Percentiles rank a stretch among this genome's conserved stretches.
These are phyloP conservation scores for Podila clonocystis DNA, from an alignment of 192 early-diverging fungal genomes.

Conservation along the genomic window DNA sequence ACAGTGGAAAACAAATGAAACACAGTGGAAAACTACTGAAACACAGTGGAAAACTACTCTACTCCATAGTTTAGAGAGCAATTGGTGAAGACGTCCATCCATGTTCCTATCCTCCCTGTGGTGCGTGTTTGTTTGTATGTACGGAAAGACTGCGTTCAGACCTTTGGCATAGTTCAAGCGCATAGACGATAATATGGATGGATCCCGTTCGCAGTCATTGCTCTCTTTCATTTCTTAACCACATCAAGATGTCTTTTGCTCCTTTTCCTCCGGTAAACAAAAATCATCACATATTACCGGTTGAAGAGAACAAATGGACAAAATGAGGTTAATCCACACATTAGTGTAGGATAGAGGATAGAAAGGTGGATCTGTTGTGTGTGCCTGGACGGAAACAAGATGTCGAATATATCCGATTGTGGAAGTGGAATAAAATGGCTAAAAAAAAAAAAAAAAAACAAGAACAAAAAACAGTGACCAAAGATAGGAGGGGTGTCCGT, in stretches of 20 bases:
- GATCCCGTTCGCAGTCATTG: background rate
- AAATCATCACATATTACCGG: background rate
- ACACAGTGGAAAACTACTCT: no score
- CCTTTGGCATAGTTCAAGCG: no score
- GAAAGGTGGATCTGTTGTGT: background rate
- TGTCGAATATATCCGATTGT: background rate
- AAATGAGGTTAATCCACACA: background rate
- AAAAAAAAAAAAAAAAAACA: background rate
- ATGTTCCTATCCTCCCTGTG: constrained; percentile 19
- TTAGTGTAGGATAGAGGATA: background rate
- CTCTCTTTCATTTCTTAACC: background rate
- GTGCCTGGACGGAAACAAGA: background rate
- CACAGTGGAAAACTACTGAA: no score
- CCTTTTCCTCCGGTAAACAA: background rate
- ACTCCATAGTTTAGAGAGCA: no score
- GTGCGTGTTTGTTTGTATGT: background rate
- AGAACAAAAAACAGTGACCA: background rate
- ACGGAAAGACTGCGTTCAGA: no score
- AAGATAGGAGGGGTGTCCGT: background rate
- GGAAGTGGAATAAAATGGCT: background rate
- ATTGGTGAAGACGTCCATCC: no score
- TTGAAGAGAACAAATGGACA: background rate
- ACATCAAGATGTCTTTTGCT: background rate
- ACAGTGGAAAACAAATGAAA: no score
- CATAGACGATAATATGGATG: no score